Base-by-base conservation (phyloP, 2,329 filamentous ascomycete genomes). In the Fusarium napiforme region DNA sequence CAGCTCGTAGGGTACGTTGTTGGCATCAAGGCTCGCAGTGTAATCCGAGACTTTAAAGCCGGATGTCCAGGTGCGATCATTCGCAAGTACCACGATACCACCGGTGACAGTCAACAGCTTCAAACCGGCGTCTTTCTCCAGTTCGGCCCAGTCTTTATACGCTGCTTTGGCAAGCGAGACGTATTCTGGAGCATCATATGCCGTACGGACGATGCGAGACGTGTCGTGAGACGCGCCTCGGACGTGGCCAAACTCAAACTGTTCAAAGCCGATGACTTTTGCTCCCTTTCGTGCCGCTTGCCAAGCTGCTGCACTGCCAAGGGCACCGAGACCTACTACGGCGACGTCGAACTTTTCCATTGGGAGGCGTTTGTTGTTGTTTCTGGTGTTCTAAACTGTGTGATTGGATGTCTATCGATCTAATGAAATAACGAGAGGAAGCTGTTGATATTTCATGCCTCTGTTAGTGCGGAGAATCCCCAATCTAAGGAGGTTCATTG, bases 221-320 rank as follows among this genome's bases (percentile, higher is more conserved):
- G 60, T 62, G 42, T 62, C 60, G n/a, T 62, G 60, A 14, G 60
- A 63, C 12, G 60, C 60, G 5, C 60, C 60, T 3, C 60, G 60
- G 28, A 63, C 32, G 15, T 63, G 60, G 0, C 60, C 60, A 10
- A 63, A 63, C 42, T 63, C 60, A 8, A 63, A 63, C 11, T 63
- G 60, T 19, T 63, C 60, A 30, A 63, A 63, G 5, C 32, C 60
- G 5, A 63, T 18, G 2, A 63, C 42, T 15, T 47, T 63, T 16
- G 28, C 60, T 11, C 52, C 60, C 16, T 63, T 63, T 23, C 42
- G 8, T 4, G 60, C 52, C 5, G 52, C 60, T 36, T 63, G 42
- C 52, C 52, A 63, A 8, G 42, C 60, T 36, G 52, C 60, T 36
- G 60, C 60, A 4, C 52, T 63, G 28, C 60, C 60, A 47, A 63